Evolutionary conservation across 2,329 filamentous ascomycete genomes (phyloP).

Genomic region (Blastomyces parvus): DNA sequence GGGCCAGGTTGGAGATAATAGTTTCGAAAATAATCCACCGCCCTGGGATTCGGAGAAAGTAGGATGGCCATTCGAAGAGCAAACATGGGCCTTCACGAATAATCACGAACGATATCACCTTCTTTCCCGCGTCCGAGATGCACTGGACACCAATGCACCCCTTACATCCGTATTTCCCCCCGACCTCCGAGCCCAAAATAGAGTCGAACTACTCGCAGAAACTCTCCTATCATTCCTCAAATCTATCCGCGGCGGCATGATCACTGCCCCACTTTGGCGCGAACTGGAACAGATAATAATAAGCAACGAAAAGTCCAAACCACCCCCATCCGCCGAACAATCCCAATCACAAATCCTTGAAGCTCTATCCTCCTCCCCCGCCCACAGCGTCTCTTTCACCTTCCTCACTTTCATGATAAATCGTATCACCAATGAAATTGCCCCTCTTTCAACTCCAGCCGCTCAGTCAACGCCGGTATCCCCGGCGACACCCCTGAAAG

Average conservation of each 20-base stretch:
- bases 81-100: constrained; percentile 40
- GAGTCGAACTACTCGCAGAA: constrained; percentile 65
- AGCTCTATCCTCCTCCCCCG: constrained; percentile 58
- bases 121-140: constrained; percentile 45
- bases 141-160: constrained; percentile 60
- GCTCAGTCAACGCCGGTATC: constrained; percentile 16
- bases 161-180: constrained; percentile 54
- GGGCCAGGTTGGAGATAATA: constrained; percentile 44
- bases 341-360: constrained; percentile 59
- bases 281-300: constrained; percentile 51
- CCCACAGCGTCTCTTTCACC: constrained; percentile 81
- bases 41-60: constrained; percentile 45
- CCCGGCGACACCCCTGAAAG: constrained; percentile 20
- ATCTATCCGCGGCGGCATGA: constrained; percentile 68
- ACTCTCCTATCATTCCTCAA: constrained; percentile 64
- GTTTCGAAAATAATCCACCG: constrained; percentile 27
- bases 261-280: constrained; percentile 61
- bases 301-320: constrained; percentile 42
- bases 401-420: constrained; percentile 72
- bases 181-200: constrained; percentile 54
- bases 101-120: constrained; percentile 35
- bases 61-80: constrained; percentile 52
- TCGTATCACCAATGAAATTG: constrained; percentile 48
- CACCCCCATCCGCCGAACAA: constrained; percentile 42
- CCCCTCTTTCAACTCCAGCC: constrained; percentile 26